These are phyloP conservation scores for Prunella vulgaris DNA, from an alignment of 257 asterid species.

Conservation along the genomic window DNA sequence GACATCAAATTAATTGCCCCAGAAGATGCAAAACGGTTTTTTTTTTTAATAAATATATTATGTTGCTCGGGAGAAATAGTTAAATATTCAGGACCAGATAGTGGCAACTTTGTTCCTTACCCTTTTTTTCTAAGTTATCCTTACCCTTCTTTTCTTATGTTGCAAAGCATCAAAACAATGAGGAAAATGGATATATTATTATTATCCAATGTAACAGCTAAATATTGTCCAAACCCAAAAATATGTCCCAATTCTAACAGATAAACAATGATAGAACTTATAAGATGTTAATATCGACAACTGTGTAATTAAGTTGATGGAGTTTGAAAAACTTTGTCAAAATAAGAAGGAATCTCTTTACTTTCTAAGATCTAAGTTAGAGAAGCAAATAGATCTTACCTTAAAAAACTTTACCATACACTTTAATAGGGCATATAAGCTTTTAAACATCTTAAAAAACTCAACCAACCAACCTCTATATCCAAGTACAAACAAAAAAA, in stretches of 20 bases:
- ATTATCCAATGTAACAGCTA: no score
- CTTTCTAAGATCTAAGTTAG: background rate
- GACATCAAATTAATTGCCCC: background rate
- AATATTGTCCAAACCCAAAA: no score
- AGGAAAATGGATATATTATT: background rate
- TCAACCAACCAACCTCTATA: background rate
- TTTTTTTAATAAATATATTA: background rate
- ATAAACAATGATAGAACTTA: background rate
- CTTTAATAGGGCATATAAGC: no score
- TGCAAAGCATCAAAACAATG: background rate
- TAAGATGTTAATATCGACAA: background rate
- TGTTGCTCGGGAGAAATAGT: background rate
- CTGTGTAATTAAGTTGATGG: background rate
- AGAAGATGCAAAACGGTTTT: constrained; percentile 12
- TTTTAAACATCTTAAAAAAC: background rate
- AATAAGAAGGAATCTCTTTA: background rate
- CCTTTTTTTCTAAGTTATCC: background rate
- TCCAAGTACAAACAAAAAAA: constrained; percentile 6
- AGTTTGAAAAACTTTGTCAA: background rate
- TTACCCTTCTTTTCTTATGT: background rate
- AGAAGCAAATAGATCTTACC: background rate
- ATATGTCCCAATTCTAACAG: background rate
- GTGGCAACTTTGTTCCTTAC: background rate
- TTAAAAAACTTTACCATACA: background rate
- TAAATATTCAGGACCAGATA: background rate